phyloP scores from a whole-genome alignment of 192 early-diverging fungal genomes.

The Coemansia sp. region DNA sequence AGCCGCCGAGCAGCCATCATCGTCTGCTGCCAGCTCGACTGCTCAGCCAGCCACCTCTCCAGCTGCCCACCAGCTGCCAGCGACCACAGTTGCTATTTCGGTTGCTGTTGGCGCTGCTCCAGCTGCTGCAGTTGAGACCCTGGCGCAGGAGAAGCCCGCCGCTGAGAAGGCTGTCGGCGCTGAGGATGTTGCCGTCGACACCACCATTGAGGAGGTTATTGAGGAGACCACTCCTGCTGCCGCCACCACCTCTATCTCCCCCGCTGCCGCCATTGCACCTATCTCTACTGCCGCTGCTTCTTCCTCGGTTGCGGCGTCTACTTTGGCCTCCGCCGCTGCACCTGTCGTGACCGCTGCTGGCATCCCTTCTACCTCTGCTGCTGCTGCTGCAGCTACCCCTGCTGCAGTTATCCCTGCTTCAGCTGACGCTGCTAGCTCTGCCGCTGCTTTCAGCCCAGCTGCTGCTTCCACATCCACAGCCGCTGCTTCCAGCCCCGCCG shows the following conservation, averaged over 20 bases:
- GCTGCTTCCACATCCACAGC: neutral
- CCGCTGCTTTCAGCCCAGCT: constrained; percentile 6
- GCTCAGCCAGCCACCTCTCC: neutral
- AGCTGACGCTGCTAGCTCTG: neutral
- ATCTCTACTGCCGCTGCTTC: neutral
- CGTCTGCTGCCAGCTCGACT: neutral
- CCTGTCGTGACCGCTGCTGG: neutral
- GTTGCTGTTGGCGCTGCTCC: neutral
- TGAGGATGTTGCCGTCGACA: neutral
- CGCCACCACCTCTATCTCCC: neutral
- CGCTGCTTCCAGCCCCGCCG: constrained; percentile 7
- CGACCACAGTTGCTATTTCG: neutral
- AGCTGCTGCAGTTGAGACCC: neutral
- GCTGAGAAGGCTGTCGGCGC: neutral
- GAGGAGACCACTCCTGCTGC: neutral
- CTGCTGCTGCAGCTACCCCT: neutral
- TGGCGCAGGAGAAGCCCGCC: neutral
- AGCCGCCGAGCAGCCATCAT: neutral
- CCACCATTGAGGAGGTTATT: neutral
- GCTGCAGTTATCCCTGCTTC: too few relatives aligned
- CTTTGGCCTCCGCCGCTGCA: neutral
- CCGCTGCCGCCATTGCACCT: neutral
- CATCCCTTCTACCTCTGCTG: neutral
- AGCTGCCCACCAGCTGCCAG: neutral
- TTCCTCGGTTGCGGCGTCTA: neutral